Evolutionary conservation across 495 filamentous ascomycete genomes (phyloP), one percentile per base, ranked within the genome.

Genomic region (Podospora appendiculata): DNA sequence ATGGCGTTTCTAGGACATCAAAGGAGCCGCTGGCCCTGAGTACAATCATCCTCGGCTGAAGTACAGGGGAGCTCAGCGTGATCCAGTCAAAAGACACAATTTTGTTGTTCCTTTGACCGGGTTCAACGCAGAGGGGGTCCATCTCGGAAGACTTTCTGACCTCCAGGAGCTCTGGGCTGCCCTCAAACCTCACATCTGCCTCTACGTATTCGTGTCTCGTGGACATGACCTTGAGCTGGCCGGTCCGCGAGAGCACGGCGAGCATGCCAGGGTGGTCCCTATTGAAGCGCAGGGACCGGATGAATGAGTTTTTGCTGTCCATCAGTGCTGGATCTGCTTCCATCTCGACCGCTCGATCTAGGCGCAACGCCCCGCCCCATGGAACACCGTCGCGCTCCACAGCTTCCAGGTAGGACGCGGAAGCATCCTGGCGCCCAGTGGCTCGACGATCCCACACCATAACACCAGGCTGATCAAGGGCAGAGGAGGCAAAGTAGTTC

Each of bases 401-500:
- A 4, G 74, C 70, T 14, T 78, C 68, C 10, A 66, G 47, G 45
- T 81, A 81, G 36, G 65, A 59, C 14, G 69, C 58, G 7, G 67
- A 76, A 33, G 71, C 69, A 14, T 65, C 54, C 8, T 67, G 59
- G 9, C 80, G 77, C 33, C 73, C 61, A 8, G 82, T 78, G 44
- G 82, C 83, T 12, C 93, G 85, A 14, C 84, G 80, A 66, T 98
- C 93, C 93, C 93, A 98, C 13, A 97, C 77, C 55, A 86, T 87
- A 49, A 97, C 78, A 67, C 66, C 94, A 75, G 61, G 83, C 68
- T 61, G 81, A 64, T 66, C 77, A 11, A 87, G 70, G 10, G 81
- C 81, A n/a, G 87, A 89, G 6, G 90, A 95, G 0, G 90, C 88
- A 66, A 97, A 95, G 61, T 95, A 96, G 60, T 96, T 96, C 60